These are phyloP conservation scores for Candida germanica DNA, from an alignment of 805 yeast genomes.

Conservation along the genomic window DNA sequence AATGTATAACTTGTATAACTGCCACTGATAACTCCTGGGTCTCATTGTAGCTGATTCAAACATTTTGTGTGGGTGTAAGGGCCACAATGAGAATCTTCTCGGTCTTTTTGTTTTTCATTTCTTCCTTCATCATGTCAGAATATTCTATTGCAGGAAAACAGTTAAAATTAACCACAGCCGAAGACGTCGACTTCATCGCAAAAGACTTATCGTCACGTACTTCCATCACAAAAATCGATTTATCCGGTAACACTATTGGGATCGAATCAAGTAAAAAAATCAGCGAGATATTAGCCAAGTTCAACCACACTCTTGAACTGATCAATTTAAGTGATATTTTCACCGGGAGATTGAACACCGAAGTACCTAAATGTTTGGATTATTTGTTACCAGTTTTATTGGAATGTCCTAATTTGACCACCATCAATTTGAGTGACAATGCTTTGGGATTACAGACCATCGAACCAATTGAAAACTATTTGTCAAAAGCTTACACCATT, in stretches of 20 bases:
- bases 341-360: constrained; percentile 92
- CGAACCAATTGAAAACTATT: constrained; percentile 77
- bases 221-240: constrained; percentile 57
- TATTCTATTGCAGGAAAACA: constrained; percentile 71
- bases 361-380: constrained; percentile 81
- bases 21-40: no score
- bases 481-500: constrained; percentile 71
- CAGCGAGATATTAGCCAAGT: constrained; percentile 49
- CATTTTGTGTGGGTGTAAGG: no score
- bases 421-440: constrained; percentile 85
- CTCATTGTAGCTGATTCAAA: no score
- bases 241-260: constrained; percentile 94
- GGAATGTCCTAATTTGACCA: constrained; percentile 62
- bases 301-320: constrained; percentile 50
- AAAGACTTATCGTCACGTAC: constrained; percentile 46
- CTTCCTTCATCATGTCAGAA: constrained; percentile 1
- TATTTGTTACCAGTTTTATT: constrained; percentile 71
- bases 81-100: no score
- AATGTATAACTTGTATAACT: no score
- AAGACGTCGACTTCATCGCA: constrained; percentile 70
- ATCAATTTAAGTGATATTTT: constrained; percentile 88
- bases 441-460: constrained; percentile 97
- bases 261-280: constrained; percentile 78
- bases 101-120: no score
- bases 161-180: constrained; percentile 66